Evolutionary conservation across 2,329 filamentous ascomycete species (phyloP), one percentile per base, ranked within the genome.

Genomic region (Aspergillus sclerotialis): DNA sequence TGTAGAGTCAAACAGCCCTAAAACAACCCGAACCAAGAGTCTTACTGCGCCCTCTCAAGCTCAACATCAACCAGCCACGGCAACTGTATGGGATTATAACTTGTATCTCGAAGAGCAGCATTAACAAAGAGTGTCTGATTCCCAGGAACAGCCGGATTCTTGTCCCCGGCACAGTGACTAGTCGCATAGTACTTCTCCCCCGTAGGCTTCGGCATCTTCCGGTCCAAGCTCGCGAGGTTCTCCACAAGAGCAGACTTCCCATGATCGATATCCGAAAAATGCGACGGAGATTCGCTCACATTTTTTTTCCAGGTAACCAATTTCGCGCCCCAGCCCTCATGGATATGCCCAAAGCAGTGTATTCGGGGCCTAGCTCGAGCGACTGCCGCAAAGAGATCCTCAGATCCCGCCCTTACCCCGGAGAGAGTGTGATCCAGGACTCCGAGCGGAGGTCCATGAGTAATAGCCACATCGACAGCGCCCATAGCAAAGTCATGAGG

Each of bases 91-190:
- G 38, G 38, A 34, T 33, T 23, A 8, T 36, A 36, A 1, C 23
- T 23, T 6, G 32, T 48, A 3, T 69, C 62, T 56, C 75, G 61
- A 16, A 79, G 69, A 0, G 77, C 63, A 1, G 75, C 75, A 49
- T 80, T 81, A 7, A 81, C 60, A 46, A 80, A 78, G 5, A 80
- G 49, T 0, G 76, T 80, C 43, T 77, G 65, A 59, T 7, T 50
- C 0, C 69, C 69, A 6, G 28, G 32, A 18, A 54, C 12, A 29
- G 69, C n/a, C 1, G 44, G 47, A 15, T 49, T 40, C 11, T 46
- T 37, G 13, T 63, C 53, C 3, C 5, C 46, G 0, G 52, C 50
- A 33, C 67, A 63, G 37, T 63, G 56, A 23, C 70, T 72, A 2
- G 69, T 56, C n/a, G n/a, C n/a, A 11, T 52, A 53, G 28, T 49